Conservation (phyloP, 2,329 filamentous ascomycete species). For the Phoma sp. region DNA sequence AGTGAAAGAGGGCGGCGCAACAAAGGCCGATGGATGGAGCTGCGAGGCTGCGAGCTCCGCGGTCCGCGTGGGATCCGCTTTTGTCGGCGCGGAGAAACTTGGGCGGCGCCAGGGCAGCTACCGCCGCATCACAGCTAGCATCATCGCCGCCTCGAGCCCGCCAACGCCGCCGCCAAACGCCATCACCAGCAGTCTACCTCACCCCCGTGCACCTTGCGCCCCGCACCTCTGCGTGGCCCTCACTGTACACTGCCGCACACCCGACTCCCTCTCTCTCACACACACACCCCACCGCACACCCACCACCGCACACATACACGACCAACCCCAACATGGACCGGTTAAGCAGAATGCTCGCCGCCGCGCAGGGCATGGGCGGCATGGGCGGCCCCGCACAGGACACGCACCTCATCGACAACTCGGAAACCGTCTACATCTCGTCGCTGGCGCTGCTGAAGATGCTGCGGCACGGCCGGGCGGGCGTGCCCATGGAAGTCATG, state of each 20-base stretch:
- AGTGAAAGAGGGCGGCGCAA: constrained; percentile 10
- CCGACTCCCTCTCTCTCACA: not conserved
- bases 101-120: not conserved
- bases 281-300: not conserved
- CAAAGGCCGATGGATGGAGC: constrained; percentile 14
- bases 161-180: constrained; percentile 1
- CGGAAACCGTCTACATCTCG: constrained; percentile 98
- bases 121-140: constrained; percentile 11
- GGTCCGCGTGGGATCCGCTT: not conserved
- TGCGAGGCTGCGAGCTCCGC: constrained; percentile 5
- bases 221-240: not conserved
- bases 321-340: constrained; percentile 75
- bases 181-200: not conserved
- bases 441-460: constrained; percentile 97
- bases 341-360: constrained; percentile 85
- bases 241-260: not conserved
- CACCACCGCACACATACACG: not conserved
- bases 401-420: constrained; percentile 96
- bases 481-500: constrained; percentile 99
- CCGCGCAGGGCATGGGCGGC: constrained; percentile 71
- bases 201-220: not conserved
- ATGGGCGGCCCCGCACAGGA: constrained; percentile 67
- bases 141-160: constrained; percentile 11
- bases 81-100: not conserved
- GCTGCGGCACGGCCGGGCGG: constrained; percentile 94